Conservation (phyloP, 1,284 basidiomycete species). For the Melampsora americana region DNA sequence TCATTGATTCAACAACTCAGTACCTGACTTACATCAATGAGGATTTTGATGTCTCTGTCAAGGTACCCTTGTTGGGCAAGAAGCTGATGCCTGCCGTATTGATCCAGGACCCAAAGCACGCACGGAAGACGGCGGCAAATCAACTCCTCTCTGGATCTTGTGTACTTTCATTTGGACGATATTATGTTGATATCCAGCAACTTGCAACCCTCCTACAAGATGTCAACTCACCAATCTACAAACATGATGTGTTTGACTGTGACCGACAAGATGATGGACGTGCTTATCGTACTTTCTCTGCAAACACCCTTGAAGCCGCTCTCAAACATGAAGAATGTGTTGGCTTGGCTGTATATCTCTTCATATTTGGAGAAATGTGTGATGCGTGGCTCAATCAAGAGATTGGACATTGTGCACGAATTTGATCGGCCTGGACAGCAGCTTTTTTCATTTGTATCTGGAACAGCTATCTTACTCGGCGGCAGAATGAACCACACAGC, state of each 20-base stretch:
- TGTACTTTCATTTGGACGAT: conserved; percentile 16
- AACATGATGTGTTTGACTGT: conserved; percentile 8
- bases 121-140: conserved; percentile 8
- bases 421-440: conserved; percentile 12
- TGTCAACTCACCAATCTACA: not conserved
- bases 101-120: conserved; percentile 22
- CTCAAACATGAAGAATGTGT: conserved; percentile 7
- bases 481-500: not conserved
- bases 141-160: conserved; percentile 21
- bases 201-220: not conserved
- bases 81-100: not conserved
- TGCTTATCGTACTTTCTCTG: not conserved
- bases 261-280: conserved; percentile 12
- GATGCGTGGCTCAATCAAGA: conserved; percentile 7
- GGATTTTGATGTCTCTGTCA: not conserved
- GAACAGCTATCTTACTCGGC: not conserved
- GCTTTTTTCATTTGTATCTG: conserved; percentile 16
- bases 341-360: conserved; percentile 13
- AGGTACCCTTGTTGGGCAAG: conserved; percentile 3
- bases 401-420: conserved; percentile 3
- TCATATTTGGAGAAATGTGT: conserved; percentile 16
- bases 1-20: not conserved
- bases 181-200: conserved; percentile 15
- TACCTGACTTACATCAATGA: not conserved
- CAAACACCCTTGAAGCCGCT: not conserved